Evolutionary conservation across 306 rosid genomes (phyloP), one percentile per base, ranked within the genome.

Genomic region (Vicia sativa): DNA sequence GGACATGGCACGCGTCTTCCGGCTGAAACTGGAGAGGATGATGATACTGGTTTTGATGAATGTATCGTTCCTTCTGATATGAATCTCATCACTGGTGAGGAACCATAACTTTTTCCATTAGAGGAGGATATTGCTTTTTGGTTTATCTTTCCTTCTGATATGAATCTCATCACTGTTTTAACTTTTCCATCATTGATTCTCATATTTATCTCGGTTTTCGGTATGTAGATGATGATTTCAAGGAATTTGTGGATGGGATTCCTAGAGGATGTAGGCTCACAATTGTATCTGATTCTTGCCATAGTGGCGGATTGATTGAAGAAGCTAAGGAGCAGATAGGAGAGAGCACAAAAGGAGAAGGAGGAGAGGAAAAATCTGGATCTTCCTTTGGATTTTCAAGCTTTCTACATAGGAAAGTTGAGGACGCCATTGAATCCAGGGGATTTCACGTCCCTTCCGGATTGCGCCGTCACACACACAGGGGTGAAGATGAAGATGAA

Each of bases 1-100:
- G 99, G 99, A 16, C 99, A 90, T 61, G 99, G 99, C 29, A 88
- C 97, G 0, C 97, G 99, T 50, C 96, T 95, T 5, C 97, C 99
- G 0, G 99, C 99, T 0, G 99, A 95, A 89, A 90, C 95, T 6
- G 99, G 97, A 10, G 97, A 95, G 61, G 92, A 85, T 0, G 99
- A 95, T 5, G 97, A 95, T 45, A 95, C 99, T 1, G 99, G 99
- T 53, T 95, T 72, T 28, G 99, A 90, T 56, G 99, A 95, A 79
- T 95, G 99, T 78, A 84, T 95, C 62, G 99, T 88, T 56, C 99
- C 99, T 50, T 70, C 71, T 10, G 97, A 95, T 76, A 95, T 95
- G 97, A 95, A 95, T 60, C 99, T 95, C 86, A 95, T 93, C 82
- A 88, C 96, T 9, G 99, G 99, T 73, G 44, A 39, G 15, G 46